Evolutionary conservation across 805 yeast species (phyloP).

Genomic region (Metschnikowia borealis): DNA sequence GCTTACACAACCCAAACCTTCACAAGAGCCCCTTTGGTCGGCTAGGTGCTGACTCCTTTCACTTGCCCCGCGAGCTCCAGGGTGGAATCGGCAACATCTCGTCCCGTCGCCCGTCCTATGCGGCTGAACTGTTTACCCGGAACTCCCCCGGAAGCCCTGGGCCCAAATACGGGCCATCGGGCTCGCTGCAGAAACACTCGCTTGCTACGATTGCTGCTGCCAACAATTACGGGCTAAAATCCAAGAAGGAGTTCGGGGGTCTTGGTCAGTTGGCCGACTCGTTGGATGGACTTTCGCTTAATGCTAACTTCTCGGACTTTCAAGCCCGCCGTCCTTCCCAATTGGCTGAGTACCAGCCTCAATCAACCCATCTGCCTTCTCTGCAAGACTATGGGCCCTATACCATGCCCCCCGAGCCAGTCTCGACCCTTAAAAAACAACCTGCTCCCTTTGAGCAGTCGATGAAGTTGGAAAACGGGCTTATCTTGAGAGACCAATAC

Average conservation of each 20-base stretch:
- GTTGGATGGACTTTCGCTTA: conserved; percentile 28
- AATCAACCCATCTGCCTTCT: neutral
- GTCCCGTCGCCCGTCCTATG: conserved; percentile 70
- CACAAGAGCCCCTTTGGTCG: conserved; percentile 1
- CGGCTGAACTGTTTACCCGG: conserved; percentile 60
- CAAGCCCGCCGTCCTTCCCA: conserved; percentile 43
- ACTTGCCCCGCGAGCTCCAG: conserved; percentile 55
- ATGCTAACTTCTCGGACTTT: conserved; percentile 34
- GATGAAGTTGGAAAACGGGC: conserved; percentile 59
- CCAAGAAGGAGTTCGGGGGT: conserved; percentile 15
- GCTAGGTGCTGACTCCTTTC: conserved; percentile 30
- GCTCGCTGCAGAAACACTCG: conserved; percentile 9
- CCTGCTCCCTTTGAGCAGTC: neutral
- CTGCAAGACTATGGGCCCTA: neutral
- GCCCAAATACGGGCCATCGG: neutral
- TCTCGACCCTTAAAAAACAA: neutral
- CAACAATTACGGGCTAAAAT: conserved; percentile 23
- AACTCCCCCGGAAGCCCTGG: conserved; percentile 5
- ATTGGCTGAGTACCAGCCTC: conserved; percentile 24
- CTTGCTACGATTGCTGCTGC: conserved; percentile 29
- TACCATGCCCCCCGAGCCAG: neutral
- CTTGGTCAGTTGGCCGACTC: conserved; percentile 25
- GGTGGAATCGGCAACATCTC: conserved; percentile 61
- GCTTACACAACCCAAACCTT: neutral
- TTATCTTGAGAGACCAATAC: conserved; percentile 50